Percentiles rank a stretch among this genome's conserved stretches.
Evolutionary conservation across 2,329 filamentous ascomycete genomes (phyloP).

Genomic region (Aspergillus sp.): DNA sequence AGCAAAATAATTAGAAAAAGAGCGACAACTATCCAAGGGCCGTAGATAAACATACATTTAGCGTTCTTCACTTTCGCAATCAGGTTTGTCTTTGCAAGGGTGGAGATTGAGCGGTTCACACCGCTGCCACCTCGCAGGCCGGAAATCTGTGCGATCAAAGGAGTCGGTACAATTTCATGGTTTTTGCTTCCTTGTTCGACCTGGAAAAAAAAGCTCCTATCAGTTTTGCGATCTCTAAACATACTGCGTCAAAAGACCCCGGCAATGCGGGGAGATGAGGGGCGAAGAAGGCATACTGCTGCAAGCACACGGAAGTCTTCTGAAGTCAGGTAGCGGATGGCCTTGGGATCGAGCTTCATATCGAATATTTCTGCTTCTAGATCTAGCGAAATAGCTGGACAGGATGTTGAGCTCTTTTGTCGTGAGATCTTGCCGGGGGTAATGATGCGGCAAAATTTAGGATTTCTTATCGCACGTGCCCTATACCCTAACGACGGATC

Average conservation of each 20-base stretch:
- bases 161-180: conserved; percentile 92
- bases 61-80: conserved; percentile 94
- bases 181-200: conserved; percentile 93
- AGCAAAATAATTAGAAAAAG: conserved; percentile 7
- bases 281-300: conserved; percentile 61
- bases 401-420: background rate
- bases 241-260: conserved; percentile 6
- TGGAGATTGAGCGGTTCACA: conserved; percentile 84
- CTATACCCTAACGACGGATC: conserved; percentile 41
- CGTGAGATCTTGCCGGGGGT: background rate
- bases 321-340: conserved; percentile 83
- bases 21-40: background rate
- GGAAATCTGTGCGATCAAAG: conserved; percentile 80
- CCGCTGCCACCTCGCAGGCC: conserved; percentile 75
- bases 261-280: conserved; percentile 24
- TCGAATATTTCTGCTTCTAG: background rate
- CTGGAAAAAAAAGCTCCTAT: conserved; percentile 49
- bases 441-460: conserved; percentile 27
- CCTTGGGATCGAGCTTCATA: conserved; percentile 95
- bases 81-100: conserved; percentile 84
- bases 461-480: conserved; percentile 32
- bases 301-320: conserved; percentile 96
- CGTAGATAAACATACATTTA: conserved; percentile 57
- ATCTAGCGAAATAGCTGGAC: background rate
- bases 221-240: conserved; percentile 28